These are phyloP conservation scores for Endocarpon pusillum DNA, from an alignment of 495 filamentous ascomycete species.

Conservation along the genomic window DNA sequence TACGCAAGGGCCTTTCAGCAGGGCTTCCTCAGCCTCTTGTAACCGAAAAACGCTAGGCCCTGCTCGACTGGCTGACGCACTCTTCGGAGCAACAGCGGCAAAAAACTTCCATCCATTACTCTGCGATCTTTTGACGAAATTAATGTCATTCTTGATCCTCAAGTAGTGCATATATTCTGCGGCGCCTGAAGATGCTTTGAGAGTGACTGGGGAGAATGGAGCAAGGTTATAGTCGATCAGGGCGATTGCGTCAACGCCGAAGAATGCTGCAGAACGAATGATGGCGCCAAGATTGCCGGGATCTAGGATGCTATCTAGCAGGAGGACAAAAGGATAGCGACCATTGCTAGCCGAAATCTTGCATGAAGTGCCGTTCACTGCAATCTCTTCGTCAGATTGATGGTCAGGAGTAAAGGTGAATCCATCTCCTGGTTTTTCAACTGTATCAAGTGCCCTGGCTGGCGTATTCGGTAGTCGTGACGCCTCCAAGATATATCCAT, in stretches of 20 bases:
- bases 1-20: constrained; percentile 36
- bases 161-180: constrained; percentile 62
- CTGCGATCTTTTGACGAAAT: constrained; percentile 51
- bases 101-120: constrained; percentile 69
- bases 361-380: constrained; percentile 46
- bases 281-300: constrained; percentile 83
- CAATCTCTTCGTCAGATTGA: constrained; percentile 56
- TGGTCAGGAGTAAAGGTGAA: constrained; percentile 44
- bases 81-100: constrained; percentile 46
- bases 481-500: constrained; percentile 74
- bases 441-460: constrained; percentile 36
- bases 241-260: constrained; percentile 62
- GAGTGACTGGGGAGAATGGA: constrained; percentile 50
- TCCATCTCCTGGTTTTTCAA: constrained; percentile 20
- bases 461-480: constrained; percentile 66
- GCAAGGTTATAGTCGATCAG: constrained; percentile 53
- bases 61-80: background rate
- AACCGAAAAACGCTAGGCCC: background rate
- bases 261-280: constrained; percentile 66
- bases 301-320: constrained; percentile 75
- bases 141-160: constrained; percentile 39
- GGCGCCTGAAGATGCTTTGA: constrained; percentile 79
- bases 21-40: background rate
- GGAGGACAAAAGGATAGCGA: constrained; percentile 59
- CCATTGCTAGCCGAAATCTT: constrained; percentile 13